phyloP scores from a whole-genome alignment of 2,329 filamentous ascomycete species.

The Fusarium nanum region DNA sequence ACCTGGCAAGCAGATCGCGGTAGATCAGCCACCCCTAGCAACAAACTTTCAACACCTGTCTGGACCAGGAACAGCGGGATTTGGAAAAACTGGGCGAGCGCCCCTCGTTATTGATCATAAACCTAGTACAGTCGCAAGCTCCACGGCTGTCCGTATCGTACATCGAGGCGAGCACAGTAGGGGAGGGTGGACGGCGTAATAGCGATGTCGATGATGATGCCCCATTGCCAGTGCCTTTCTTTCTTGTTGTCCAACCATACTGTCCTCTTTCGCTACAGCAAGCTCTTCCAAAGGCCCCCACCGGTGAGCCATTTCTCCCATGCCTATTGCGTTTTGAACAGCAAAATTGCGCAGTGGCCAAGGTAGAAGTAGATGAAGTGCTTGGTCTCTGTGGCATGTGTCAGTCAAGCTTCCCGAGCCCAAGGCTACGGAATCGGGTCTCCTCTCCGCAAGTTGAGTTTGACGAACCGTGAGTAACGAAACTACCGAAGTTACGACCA shows the following conservation, averaged over 20 bases:
- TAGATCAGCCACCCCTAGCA: conserved; percentile 15
- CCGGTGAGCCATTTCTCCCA: conserved; percentile 46
- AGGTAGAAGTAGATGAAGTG: conserved; percentile 99
- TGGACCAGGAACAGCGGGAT: conserved; percentile 24
- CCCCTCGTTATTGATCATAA: conserved; percentile 43
- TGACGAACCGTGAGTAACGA: conserved; percentile 90
- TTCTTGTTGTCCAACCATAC: conserved; percentile 34
- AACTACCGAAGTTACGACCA: conserved; percentile 97
- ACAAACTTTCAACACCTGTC: conserved; percentile 11
- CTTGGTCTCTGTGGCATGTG: conserved; percentile 82
- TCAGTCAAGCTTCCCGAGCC: conserved; percentile 22
- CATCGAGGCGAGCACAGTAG: conserved; percentile 33
- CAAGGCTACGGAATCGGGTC: conserved; percentile 6
- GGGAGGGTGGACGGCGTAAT: conserved; percentile 35
- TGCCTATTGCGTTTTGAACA: conserved; percentile 96
- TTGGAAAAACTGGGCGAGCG: conserved; percentile 41
- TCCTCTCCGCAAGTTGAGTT: conserved; percentile 4
- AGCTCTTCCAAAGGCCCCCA: conserved; percentile 47
- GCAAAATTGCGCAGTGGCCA: conserved; percentile 95
- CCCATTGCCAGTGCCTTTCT: conserved; percentile 16
- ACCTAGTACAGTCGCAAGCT: conserved; percentile 37
- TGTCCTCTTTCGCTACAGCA: conserved; percentile 42
- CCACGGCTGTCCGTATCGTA: conserved; percentile 26
- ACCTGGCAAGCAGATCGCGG: conserved; percentile 12
- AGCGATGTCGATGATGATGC: conserved; percentile 29